Base-by-base conservation (phyloP, 2,329 filamentous ascomycete genomes). In the Fusarium sp. region DNA sequence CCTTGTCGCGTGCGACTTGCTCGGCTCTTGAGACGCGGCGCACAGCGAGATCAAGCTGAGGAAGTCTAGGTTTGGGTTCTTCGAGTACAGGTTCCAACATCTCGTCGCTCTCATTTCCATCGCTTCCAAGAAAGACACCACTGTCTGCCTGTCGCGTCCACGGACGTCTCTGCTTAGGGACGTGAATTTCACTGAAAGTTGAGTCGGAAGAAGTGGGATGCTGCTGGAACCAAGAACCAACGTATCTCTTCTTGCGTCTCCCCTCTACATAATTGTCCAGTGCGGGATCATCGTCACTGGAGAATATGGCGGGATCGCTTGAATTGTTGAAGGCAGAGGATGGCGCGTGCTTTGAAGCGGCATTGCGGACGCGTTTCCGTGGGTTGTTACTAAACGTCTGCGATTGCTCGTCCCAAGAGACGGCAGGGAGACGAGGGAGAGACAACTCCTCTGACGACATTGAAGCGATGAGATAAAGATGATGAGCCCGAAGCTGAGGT, bases 271-370 rank as follows among this genome's bases (percentile, higher is more conserved):
- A 92, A 71, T 90, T 90, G 62, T 91, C 88, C 47, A 89, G 76
- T 2, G 86, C 85, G 4, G 88, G 88, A 58, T 92, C 90, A 71
- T 92, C 90, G 61, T 93, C 90, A 75, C 88, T 90, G 6, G 89
- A 92, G 77, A 93, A 93, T 25, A 92, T 77, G 48, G 88, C 85
- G 5, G 90, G 89, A 72, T 93, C 90, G 73, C 90, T 92, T 20
- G 89, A 92, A 74, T 88, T 88, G 74, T 88, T 88, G 74, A 85
- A 79, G 37, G 80, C 73, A 3, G 73, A 62, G 6, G 76, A 66
- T 37, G 75, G 70, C 55, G 75, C 73, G 59, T 75, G 71, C 23
- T 72, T 73, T 27, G 71, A 61, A 20, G 58, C 69, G 19, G 75
- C 68, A 32, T 73, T 71, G 41, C 78, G 76, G 53, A 74, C 75